phyloP scores from a whole-genome alignment of 768 basidiomycete species.

The Cyclocybe aegerita region DNA sequence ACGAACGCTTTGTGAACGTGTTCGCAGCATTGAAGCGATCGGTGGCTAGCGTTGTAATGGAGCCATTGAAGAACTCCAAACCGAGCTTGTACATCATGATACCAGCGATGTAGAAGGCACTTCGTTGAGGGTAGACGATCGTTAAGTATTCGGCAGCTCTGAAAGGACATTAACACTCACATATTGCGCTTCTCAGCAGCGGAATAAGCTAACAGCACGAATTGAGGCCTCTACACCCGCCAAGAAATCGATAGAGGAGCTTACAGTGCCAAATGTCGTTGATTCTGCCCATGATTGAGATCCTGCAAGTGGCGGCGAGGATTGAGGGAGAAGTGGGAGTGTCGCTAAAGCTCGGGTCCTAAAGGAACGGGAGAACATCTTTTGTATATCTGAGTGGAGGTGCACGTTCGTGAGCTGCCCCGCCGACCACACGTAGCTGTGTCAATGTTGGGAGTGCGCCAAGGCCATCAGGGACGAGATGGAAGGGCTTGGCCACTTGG shows the following conservation, averaged over 20 bases:
- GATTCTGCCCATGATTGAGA: constrained; percentile 10
- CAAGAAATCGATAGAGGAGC: not conserved
- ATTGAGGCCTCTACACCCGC: not conserved
- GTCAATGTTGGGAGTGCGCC: too few species aligned
- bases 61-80: constrained; percentile 34
- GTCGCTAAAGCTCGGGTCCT: not conserved
- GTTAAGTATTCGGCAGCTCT: not conserved
- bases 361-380: not conserved
- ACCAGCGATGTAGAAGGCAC: constrained; percentile 27
- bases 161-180: constrained; percentile 9
- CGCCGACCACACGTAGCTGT: too few species aligned
- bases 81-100: constrained; percentile 33
- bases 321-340: not conserved
- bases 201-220: constrained; percentile 20
- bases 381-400: not conserved
- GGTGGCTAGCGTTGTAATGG: constrained; percentile 30
- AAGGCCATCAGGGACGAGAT: too few species aligned
- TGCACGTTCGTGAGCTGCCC: constrained; percentile 4
- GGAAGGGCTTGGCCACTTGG: too few species aligned
- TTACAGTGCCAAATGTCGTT: constrained; percentile 22
- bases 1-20: constrained; percentile 27
- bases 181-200: constrained; percentile 28
- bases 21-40: constrained; percentile 26
- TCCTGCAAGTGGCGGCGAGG: not conserved
- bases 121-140: constrained; percentile 1